A percentile compares a stretch with the other conserved stretches of the same genome.
Conservation (phyloP, 441 rosid species). For the Populus hybrid region DNA sequence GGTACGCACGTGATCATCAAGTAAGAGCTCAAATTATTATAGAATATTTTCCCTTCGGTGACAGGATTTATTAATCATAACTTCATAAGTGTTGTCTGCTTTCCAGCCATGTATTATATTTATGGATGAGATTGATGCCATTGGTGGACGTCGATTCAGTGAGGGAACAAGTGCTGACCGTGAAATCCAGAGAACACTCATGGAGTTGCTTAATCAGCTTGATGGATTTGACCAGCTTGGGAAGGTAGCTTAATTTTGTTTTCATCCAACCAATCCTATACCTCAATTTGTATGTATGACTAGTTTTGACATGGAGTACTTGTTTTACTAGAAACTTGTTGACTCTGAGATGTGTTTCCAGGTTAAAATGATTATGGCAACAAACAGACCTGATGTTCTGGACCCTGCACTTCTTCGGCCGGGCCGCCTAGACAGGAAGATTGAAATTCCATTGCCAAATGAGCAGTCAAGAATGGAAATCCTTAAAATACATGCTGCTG, state of each 20-base stretch:
- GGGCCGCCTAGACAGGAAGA: slow-evolving; percentile 80
- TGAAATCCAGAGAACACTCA: slow-evolving; percentile 96
- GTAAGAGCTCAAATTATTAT: slow-evolving; percentile 31
- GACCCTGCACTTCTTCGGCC: slow-evolving; percentile 91
- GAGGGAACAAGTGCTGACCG: slow-evolving; percentile 99
- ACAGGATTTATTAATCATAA: background rate
- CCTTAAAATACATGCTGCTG: slow-evolving; percentile 95
- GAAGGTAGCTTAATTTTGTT: slow-evolving; percentile 46
- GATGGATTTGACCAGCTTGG: slow-evolving; percentile 98
- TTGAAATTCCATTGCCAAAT: slow-evolving; percentile 92
- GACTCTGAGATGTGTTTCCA: slow-evolving; percentile 9
- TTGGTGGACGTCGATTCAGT: slow-evolving; percentile 98
- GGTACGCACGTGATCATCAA: slow-evolving; percentile 94
- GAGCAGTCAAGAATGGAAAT: slow-evolving; percentile 98
- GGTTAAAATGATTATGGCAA: slow-evolving; percentile 96
- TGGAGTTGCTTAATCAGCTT: slow-evolving; percentile 97
- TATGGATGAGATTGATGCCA: slow-evolving; percentile 99
- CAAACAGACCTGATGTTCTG: slow-evolving; percentile 90
- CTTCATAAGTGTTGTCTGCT: background rate
- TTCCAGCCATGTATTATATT: slow-evolving; percentile 92
- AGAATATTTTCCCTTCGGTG: background rate
- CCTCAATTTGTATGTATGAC: background rate
- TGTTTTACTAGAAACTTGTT: background rate
- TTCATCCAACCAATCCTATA: background rate
- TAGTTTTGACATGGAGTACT: background rate